Base-by-base conservation (phyloP, 1,284 basidiomycete species). In the Bjerkandera adusta region DNA sequence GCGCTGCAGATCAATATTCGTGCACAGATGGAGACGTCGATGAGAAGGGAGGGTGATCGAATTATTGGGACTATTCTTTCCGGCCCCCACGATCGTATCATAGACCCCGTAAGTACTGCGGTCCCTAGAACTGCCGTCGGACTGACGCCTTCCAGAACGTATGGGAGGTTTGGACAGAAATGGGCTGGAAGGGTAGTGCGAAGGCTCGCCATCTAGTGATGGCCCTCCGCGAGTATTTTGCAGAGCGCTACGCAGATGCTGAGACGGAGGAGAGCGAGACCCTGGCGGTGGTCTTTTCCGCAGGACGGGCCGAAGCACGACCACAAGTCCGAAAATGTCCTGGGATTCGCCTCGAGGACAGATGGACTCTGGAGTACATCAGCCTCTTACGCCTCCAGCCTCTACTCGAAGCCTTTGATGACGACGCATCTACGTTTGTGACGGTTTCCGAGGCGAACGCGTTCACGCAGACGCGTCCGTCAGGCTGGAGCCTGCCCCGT, bases 161-260 rank as follows among this genome's bases (percentile, higher is more conserved):
- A 11, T 51, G 49, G 20, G 33, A 42, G 1, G 36, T 55, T 10
- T 57, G 57, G 57, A 45, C 40, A 25, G 56, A 58, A n/a, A 58
- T 54, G 51, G 54, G 48, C 13, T 67, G 63, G 64, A 54, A 57
- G n/a, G 54, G 59, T 22, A 60, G 55, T 36, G 62, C 62, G 11
- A 62, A 66, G 43, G 60, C 64, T 3, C 52, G 53, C 5, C 60
- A 60, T 35, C 60, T 68, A 27, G 61, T 67, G 4, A 51, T 65
- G 30, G 58, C 63, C 12, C 51, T 68, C 6, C 53, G 55, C 5
- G 63, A 66, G 21, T 53, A 62, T 43, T 66, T 57, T 47, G 42
- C 49, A 1, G 58, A 62, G 25, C 52, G 27, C 22, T 32, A 33
- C 27, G 16, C 10, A 11, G 39, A 41, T 20, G 39, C 25, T 3